phyloP scores from a whole-genome alignment of 106 monocot species.

The Acorus calamus region DNA sequence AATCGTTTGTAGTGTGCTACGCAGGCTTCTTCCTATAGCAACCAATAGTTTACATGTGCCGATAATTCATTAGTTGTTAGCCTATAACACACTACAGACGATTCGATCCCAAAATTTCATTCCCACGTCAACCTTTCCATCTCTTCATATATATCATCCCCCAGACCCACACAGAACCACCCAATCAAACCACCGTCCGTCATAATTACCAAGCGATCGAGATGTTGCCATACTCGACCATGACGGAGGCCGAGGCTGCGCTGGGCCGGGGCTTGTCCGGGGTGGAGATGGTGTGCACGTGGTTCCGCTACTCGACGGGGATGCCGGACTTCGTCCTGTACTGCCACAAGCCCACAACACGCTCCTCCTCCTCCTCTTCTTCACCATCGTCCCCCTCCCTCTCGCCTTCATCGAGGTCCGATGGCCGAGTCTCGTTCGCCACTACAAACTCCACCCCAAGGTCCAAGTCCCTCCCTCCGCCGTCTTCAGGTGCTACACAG shows the following conservation, averaged over 20 bases:
- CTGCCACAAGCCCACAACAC: constrained; percentile 71
- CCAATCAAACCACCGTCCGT: too few relatives aligned
- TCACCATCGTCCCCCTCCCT: constrained; percentile 75
- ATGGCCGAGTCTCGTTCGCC: constrained; percentile 13
- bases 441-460: constrained; percentile 91
- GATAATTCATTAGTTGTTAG: too few relatives aligned
- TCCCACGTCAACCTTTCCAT: too few relatives aligned
- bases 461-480: constrained; percentile 23
- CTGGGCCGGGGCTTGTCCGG: constrained; percentile 58
- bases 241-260: constrained; percentile 53
- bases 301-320: constrained; percentile 66
- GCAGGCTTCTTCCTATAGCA: too few relatives aligned
- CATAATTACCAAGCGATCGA: too few relatives aligned
- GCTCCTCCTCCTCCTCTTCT: constrained; percentile 61
- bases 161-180: too few relatives aligned
- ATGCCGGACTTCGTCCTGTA: constrained; percentile 67
- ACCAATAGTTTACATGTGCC: too few relatives aligned
- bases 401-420: constrained; percentile 63
- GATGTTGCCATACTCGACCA: constrained; percentile 66
- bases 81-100: too few relatives aligned
- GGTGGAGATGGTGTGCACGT: constrained; percentile 57
- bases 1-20: too few relatives aligned
- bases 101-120: too few relatives aligned
- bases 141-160: too few relatives aligned
- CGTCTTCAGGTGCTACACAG: constrained; percentile 61